A percentile compares a stretch with the other conserved stretches of the same genome.
Conservation (phyloP, 495 filamentous ascomycete species). For the Usnea hakonensis region DNA sequence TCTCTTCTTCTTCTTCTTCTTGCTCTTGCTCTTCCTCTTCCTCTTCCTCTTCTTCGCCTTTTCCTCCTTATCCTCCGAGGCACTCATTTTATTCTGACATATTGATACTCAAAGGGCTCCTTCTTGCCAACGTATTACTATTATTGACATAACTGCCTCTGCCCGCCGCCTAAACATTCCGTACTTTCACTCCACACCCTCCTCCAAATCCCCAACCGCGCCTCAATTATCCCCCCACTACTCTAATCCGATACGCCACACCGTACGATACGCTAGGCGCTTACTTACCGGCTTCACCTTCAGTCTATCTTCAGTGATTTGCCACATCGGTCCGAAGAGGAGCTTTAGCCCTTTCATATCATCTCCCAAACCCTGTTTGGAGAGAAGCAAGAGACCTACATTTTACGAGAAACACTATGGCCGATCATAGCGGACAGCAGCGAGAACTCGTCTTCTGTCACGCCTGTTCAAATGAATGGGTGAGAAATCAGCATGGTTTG, state of each 20-base stretch:
- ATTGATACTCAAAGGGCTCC: too few relatives aligned
- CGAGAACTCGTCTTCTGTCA: constrained; percentile 78
- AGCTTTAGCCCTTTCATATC: background rate
- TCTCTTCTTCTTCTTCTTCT: too few relatives aligned
- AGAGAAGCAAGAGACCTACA: background rate
- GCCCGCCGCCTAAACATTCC: too few relatives aligned
- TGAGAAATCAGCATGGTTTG: constrained; percentile 55
- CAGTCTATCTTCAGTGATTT: background rate
- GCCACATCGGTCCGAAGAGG: background rate
- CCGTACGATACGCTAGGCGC: background rate
- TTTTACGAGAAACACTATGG: constrained; percentile 4
- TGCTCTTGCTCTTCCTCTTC: too few relatives aligned
- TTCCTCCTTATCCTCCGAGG: too few relatives aligned
- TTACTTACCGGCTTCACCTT: background rate
- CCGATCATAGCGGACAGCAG: constrained; percentile 30
- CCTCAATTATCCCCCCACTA: too few relatives aligned
- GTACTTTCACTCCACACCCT: background rate
- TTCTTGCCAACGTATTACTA: too few relatives aligned
- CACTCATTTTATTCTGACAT: too few relatives aligned
- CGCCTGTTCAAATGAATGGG: constrained; percentile 71
- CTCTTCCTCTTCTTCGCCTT: too few relatives aligned
- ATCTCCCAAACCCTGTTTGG: background rate
- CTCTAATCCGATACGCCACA: background rate
- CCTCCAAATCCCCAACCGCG: background rate
- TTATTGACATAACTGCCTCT: too few relatives aligned